Evolutionary conservation across 2,329 filamentous ascomycete species (phyloP).

Genomic region (Rutstroemia sydowiana): DNA sequence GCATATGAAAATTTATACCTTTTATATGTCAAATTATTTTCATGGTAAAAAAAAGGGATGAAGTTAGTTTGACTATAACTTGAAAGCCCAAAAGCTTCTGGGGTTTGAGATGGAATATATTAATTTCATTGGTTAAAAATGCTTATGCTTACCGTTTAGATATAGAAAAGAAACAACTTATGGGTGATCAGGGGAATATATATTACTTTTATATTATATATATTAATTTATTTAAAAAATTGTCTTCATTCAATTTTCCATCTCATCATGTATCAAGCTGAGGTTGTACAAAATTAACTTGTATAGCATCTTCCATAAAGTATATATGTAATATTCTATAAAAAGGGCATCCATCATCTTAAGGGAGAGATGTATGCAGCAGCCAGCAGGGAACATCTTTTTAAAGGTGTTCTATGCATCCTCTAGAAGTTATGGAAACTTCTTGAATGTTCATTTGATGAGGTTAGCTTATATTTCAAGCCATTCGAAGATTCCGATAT

Average conservation of each 20-base stretch:
- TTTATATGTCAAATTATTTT: background rate
- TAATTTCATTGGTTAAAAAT: background rate
- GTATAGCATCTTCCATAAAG: too few species aligned
- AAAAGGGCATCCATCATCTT: background rate
- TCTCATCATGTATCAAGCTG: too few species aligned
- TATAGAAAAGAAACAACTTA: background rate
- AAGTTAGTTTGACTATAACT: conserved; percentile 5
- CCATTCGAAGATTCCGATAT: too few species aligned
- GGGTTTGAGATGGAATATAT: background rate
- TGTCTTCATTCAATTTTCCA: too few species aligned
- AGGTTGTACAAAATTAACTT: too few species aligned
- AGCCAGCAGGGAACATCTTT: background rate
- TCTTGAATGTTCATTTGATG: background rate
- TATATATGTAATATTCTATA: background rate
- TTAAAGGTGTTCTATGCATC: background rate
- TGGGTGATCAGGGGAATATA: background rate
- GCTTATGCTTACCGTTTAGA: background rate
- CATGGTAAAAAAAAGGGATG: conserved; percentile 7
- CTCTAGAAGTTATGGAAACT: background rate
- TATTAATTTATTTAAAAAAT: too few species aligned
- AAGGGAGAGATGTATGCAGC: background rate
- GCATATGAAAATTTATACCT: background rate
- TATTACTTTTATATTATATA: too few species aligned
- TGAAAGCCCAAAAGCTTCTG: conserved; percentile 1
- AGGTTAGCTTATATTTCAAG: too few species aligned